phyloP scores from a whole-genome alignment of 305 asterid species.

The Fraxinus baroniana region DNA sequence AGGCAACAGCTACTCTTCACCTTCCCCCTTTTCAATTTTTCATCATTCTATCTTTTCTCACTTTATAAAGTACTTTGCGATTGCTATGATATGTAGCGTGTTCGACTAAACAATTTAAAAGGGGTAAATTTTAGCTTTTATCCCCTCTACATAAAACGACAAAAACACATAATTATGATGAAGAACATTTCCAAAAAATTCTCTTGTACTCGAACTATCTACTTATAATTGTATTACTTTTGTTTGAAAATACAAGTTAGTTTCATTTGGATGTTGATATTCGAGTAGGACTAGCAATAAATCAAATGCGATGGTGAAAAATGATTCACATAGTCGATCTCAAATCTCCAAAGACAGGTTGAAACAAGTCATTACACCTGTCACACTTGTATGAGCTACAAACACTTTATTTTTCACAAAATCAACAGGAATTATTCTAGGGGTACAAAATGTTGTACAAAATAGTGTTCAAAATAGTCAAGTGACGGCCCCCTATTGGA shows the following conservation, averaged over 20 bases:
- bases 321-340: neutral
- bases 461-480: too few relatives aligned
- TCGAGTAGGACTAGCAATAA: neutral
- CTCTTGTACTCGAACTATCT: neutral
- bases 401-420: neutral
- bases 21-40: neutral
- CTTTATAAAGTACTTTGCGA: neutral
- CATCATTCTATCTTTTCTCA: neutral
- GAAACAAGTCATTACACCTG: neutral
- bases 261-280: neutral
- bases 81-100: neutral
- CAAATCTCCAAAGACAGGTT: neutral
- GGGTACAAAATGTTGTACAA: too few relatives aligned
- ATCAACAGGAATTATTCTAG: too few relatives aligned
- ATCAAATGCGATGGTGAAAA: neutral
- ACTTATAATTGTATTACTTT: neutral
- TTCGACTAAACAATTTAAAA: neutral
- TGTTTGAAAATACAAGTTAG: neutral
- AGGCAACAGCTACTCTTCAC: constrained; percentile 14
- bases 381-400: neutral
- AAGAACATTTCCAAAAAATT: neutral
- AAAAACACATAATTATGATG: neutral
- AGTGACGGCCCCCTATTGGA: too few relatives aligned
- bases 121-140: neutral
- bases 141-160: neutral